Evolutionary conservation across 768 basidiomycete genomes (phyloP).

Genomic region (Auricularia heimuer): DNA sequence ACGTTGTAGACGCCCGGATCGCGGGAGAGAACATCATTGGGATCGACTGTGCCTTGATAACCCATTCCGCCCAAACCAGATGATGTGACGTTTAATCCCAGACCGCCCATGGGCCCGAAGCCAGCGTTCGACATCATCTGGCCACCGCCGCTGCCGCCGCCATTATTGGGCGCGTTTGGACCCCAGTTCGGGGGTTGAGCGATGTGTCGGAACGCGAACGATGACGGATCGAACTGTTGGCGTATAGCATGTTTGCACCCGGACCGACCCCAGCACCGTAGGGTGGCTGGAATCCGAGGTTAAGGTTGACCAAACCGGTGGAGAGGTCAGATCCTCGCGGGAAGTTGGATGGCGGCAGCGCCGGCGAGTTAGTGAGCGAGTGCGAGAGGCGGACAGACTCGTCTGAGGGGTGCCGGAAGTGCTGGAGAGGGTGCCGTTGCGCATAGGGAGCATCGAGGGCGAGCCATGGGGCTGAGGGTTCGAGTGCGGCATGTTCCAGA

Average conservation of each 20-base stretch:
- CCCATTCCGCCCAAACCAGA: slow-evolving; percentile 4
- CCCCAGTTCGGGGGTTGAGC: slow-evolving; percentile 45
- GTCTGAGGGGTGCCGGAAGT: neutral
- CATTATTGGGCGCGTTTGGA: neutral
- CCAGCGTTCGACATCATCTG: slow-evolving; percentile 17
- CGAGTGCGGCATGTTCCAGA: neutral
- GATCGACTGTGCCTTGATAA: slow-evolving; percentile 22
- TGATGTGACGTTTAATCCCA: slow-evolving; percentile 21
- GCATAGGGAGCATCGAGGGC: neutral
- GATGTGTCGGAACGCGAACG: slow-evolving; percentile 56
- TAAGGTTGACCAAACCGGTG: slow-evolving; percentile 2
- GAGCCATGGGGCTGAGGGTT: neutral
- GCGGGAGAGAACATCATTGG: slow-evolving; percentile 33
- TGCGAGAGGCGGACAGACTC: neutral
- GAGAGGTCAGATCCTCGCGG: neutral
- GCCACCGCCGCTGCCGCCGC: too few species aligned
- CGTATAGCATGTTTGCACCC: neutral
- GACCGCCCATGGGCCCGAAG: slow-evolving; percentile 30
- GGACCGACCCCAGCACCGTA: neutral
- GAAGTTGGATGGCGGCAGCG: neutral
- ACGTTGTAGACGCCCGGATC: slow-evolving; percentile 12
- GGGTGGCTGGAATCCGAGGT: neutral
- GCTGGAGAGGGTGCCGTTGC: neutral
- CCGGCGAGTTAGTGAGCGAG: neutral
- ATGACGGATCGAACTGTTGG: slow-evolving; percentile 22